Conservation (phyloP, 805 yeast species). For the Wickerhamiella sergipiensis region DNA sequence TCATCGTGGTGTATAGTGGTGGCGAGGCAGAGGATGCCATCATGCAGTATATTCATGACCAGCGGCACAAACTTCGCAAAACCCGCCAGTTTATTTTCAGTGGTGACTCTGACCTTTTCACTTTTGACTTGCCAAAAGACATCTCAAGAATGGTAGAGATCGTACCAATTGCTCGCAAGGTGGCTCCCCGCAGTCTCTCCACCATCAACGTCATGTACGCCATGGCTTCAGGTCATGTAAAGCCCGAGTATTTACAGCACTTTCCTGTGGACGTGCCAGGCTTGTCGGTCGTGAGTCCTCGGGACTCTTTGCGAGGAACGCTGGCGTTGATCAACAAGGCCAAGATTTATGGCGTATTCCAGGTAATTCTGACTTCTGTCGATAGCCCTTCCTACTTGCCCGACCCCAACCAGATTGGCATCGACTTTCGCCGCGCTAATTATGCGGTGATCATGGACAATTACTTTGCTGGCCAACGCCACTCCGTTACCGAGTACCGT, state of each 20-base stretch:
- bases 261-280: background rate
- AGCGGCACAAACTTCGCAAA: background rate
- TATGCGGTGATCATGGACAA: background rate
- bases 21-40: background rate
- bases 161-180: background rate
- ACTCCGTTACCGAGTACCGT: background rate
- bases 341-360: background rate
- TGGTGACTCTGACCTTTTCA: background rate
- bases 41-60: background rate
- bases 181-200: background rate
- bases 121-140: background rate
- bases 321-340: background rate
- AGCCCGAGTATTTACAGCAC: background rate
- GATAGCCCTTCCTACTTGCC: background rate
- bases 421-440: background rate
- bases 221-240: background rate
- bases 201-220: background rate
- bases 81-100: background rate
- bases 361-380: background rate
- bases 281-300: background rate
- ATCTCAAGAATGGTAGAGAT: background rate
- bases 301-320: background rate
- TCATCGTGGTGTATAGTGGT: background rate
- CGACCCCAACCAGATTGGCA: background rate
- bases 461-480: background rate